Evolutionary conservation across 2,329 filamentous ascomycete species (phyloP).

Genomic region (Orbilia oligospora): DNA sequence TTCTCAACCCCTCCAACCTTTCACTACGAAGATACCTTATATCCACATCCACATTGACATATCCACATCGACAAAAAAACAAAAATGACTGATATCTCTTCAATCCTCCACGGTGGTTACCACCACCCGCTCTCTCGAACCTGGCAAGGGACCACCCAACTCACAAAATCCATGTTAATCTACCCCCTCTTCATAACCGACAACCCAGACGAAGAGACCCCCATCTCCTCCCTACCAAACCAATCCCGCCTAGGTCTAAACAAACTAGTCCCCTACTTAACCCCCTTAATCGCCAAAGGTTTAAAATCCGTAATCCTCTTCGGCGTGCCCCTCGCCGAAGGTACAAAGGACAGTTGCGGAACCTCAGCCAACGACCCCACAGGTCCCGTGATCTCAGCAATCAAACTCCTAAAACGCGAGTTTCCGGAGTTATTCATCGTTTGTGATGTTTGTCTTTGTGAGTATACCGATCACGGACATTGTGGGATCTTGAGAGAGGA

Average conservation of each 20-base stretch:
- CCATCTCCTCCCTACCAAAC: conserved; percentile 90
- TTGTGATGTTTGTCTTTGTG: conserved; percentile 95
- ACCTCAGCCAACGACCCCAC: conserved; percentile 92
- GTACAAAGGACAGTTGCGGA: conserved; percentile 88
- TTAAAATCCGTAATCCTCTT: conserved; percentile 95
- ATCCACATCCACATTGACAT: too few species aligned
- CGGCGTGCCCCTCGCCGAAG: conserved; percentile 83
- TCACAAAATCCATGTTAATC: conserved; percentile 98
- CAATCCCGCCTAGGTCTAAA: conserved; percentile 88
- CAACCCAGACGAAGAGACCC: conserved; percentile 88
- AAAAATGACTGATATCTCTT: conserved; percentile 76
- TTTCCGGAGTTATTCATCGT: conserved; percentile 94
- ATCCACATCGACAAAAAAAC: conserved; percentile 25
- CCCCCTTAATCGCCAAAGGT: conserved; percentile 88
- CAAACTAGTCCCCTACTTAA: conserved; percentile 85
- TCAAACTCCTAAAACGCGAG: conserved; percentile 83
- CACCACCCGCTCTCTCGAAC: conserved; percentile 82
- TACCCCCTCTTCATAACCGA: conserved; percentile 98
- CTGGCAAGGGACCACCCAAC: conserved; percentile 87
- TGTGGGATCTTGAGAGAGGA: conserved; percentile 96
- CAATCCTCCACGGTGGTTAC: conserved; percentile 86
- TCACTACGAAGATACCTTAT: too few species aligned
- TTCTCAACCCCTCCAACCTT: background rate
- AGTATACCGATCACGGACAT: conserved; percentile 98
- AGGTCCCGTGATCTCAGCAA: conserved; percentile 69